Base-by-base conservation (phyloP, 1,139 yeast species). In the Blastobotrys aristatus region DNA sequence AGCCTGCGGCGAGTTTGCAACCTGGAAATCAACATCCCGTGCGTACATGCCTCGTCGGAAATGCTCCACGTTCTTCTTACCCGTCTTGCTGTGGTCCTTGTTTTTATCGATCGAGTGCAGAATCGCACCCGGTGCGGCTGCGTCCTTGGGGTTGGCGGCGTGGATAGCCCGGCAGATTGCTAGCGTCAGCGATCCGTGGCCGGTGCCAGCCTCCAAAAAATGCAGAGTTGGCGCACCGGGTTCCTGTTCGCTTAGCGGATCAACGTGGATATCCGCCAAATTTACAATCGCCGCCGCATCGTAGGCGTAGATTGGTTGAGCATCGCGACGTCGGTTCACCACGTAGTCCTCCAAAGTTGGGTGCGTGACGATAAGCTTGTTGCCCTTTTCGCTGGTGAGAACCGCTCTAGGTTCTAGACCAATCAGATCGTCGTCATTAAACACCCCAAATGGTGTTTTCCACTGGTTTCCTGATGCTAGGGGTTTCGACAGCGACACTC, bases 161-260 rank as follows among this genome's bases (percentile, higher is more conserved):
- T 74, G 78, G 1, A 74, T 55, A 11, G 62, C 63, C 20, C 63
- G 66, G 21, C 70, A 65, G n/a, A 74, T 71, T 3, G 74, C 72
- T 42, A 75, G 49, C 1, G 75, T 65, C 47, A 75, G 55, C 1
- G 78, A 73, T 0, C 79, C 79, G 57, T 74, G 78, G 2, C 79
- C 79, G 1, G 78, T 74, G 3, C 79, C 79, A 1, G 77, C 77
- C 53, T 74, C 79, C 26, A 74, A 57, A 48, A 67, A 68, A 48
- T 73, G 76, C 6, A 64, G 46, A 1, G 71, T 18, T 38, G 48
- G 52, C 5, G 38, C 43, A 4, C 33, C 48, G 3, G 11, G 27
- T 6, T 39, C 44, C 7, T 29, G 40, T 21, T 38, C 43, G 13
- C 39, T 29, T 2, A 18, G 20, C 4, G 46, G 39, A 46, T 71